Conservation (phyloP, 2,329 filamentous ascomycete genomes). For the Fusarium circinatum region DNA sequence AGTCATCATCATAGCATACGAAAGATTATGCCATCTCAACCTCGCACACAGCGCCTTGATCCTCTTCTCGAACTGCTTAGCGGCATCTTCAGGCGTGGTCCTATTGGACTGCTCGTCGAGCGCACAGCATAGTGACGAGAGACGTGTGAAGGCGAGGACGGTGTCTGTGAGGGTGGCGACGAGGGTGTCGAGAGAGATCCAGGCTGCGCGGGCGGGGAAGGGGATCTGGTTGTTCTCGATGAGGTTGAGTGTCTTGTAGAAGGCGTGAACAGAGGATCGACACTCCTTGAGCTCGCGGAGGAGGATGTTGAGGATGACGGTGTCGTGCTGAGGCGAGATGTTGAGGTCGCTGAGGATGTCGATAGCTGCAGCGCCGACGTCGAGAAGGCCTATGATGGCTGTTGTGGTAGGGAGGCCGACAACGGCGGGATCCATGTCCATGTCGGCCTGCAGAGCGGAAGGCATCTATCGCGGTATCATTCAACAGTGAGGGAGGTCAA, state of each 20-base stretch:
- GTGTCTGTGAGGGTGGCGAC: slow-evolving; percentile 51
- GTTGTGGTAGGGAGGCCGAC: slow-evolving; percentile 49
- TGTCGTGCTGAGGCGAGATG: slow-evolving; percentile 43
- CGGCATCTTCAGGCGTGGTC: slow-evolving; percentile 29
- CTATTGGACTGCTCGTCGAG: slow-evolving; percentile 38
- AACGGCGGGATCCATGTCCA: slow-evolving; percentile 36
- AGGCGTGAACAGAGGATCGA: slow-evolving; percentile 50
- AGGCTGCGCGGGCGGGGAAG: slow-evolving; percentile 49
- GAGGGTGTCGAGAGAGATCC: slow-evolving; percentile 50
- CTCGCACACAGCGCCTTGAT: slow-evolving; percentile 47
- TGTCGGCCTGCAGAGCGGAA: slow-evolving; percentile 38
- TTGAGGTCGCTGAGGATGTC: slow-evolving; percentile 51
- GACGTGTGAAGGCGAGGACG: slow-evolving; percentile 49
- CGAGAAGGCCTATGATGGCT: slow-evolving; percentile 51
- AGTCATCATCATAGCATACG: slow-evolving; percentile 54
- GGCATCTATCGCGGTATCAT: slow-evolving; percentile 35
- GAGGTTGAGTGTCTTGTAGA: slow-evolving; percentile 50
- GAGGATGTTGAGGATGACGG: slow-evolving; percentile 45
- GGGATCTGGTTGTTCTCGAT: slow-evolving; percentile 49
- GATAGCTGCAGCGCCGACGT: slow-evolving; percentile 49
- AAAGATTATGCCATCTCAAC: slow-evolving; percentile 52
- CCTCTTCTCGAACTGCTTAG: slow-evolving; percentile 40
- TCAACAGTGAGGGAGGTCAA: neutral
- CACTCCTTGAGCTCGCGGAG: slow-evolving; percentile 52
- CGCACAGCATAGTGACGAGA: slow-evolving; percentile 46